Conservation (phyloP, 2,329 filamentous ascomycete genomes). For the Penicillium verrucosum region DNA sequence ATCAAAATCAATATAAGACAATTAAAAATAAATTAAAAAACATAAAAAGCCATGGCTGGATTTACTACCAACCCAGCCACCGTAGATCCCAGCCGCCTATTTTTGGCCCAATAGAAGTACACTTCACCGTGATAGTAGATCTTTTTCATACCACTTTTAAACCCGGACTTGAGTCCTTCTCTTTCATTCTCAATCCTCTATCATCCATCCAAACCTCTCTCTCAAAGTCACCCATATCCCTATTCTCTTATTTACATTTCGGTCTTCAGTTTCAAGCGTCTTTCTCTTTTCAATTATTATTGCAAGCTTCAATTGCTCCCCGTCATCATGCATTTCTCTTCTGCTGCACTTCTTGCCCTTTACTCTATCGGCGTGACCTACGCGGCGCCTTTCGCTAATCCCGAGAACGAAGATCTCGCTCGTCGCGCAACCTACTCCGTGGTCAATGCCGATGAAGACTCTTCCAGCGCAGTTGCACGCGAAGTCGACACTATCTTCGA, state of each 20-base stretch:
- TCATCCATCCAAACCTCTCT: background rate
- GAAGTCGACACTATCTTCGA: constrained; percentile 20
- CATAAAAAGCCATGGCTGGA: constrained; percentile 12
- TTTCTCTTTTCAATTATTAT: background rate
- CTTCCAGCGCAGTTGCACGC: constrained; percentile 15
- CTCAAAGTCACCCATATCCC: background rate
- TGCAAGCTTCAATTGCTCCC: constrained; percentile 1
- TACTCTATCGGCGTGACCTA: constrained; percentile 27
- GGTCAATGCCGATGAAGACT: constrained; percentile 33
- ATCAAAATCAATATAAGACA: background rate
- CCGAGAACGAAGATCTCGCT: constrained; percentile 21
- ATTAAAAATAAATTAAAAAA: constrained; percentile 5
- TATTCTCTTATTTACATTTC: constrained; percentile 5
- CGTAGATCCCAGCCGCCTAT: constrained; percentile 24
- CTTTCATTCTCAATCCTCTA: background rate
- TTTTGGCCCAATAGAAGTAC: constrained; percentile 17
- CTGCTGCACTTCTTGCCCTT: constrained; percentile 26
- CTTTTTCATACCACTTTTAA: constrained; percentile 2
- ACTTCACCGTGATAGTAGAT: constrained; percentile 7
- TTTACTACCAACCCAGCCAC: constrained; percentile 18
- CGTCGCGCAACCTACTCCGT: constrained; percentile 30
- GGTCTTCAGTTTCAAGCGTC: background rate
- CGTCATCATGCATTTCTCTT: constrained; percentile 30
- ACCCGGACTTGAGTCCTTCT: background rate
- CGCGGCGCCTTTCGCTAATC: constrained; percentile 28